phyloP scores from a whole-genome alignment of 495 filamentous ascomycete species.

The Monascus purpureus region DNA sequence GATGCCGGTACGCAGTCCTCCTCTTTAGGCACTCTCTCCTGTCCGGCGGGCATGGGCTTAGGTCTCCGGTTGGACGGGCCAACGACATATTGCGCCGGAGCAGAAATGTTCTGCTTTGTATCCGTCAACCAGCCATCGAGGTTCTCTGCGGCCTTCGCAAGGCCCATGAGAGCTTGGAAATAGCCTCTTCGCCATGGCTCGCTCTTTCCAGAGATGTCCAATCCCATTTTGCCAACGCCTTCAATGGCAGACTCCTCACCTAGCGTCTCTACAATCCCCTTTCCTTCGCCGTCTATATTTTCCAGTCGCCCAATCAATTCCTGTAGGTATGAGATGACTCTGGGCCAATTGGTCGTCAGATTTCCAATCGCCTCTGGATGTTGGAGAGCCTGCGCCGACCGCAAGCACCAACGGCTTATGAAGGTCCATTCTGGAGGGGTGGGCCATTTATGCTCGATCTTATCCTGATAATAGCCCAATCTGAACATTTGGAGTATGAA shows the following conservation, averaged over 20 bases:
- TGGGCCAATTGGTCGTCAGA: constrained; percentile 50
- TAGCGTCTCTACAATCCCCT: constrained; percentile 40
- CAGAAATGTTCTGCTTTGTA: constrained; percentile 46
- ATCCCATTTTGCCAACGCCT: constrained; percentile 42
- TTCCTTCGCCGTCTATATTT: constrained; percentile 50
- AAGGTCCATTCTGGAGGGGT: constrained; percentile 63
- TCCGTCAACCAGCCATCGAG: constrained; percentile 65
- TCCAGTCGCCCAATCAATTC: constrained; percentile 47
- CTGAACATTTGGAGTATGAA: constrained; percentile 37
- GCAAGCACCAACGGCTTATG: constrained; percentile 43
- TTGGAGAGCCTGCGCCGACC: constrained; percentile 41
- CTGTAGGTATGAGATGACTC: constrained; percentile 38
- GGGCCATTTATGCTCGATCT: constrained; percentile 58
- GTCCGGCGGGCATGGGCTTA: constrained; percentile 49
- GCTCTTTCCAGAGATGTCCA: constrained; percentile 58
- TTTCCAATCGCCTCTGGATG: constrained; percentile 34
- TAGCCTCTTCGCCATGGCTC: constrained; percentile 77
- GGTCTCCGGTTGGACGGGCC: constrained; percentile 76
- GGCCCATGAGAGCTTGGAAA: constrained; percentile 62
- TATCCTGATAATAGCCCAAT: constrained; percentile 49
- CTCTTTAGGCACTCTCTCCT: constrained; percentile 45
- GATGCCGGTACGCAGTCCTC: constrained; percentile 54
- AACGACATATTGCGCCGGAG: constrained; percentile 54
- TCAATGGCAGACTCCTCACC: constrained; percentile 42
- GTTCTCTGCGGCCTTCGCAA: constrained; percentile 62